A percentile compares a stretch with the other conserved stretches of the same genome.
Conservation (phyloP, 2,329 filamentous ascomycete species). For the Epichloe sibirici region DNA sequence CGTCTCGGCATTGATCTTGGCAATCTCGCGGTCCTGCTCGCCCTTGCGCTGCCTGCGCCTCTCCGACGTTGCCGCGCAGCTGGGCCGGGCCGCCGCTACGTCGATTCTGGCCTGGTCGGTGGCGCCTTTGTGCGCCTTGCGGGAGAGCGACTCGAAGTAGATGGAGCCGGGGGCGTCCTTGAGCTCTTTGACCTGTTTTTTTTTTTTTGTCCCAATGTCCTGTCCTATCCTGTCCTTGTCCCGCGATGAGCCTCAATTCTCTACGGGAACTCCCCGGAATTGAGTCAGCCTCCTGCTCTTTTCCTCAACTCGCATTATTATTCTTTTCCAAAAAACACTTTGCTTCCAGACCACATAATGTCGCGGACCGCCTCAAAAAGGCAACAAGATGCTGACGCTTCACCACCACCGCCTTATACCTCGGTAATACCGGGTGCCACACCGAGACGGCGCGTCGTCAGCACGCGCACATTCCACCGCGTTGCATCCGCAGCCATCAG, state of each 20-base stretch:
- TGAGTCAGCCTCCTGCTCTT: no score
- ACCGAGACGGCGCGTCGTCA: not conserved
- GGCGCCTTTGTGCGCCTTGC: conserved; percentile 76
- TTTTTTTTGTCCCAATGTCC: no score
- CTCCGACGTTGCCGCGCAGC: conserved; percentile 58
- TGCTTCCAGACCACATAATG: not conserved
- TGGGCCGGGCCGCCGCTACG: conserved; percentile 51
- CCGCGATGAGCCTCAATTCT: no score
- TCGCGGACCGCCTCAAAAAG: not conserved
- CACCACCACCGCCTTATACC: conserved; percentile 2
- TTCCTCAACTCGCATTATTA: no score
- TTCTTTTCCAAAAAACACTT: no score
- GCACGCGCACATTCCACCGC: not conserved
- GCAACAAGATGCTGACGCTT: not conserved
- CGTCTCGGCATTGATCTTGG: conserved; percentile 78
- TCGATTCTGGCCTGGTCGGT: conserved; percentile 65
- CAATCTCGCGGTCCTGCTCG: conserved; percentile 72
- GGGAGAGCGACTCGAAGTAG: conserved; percentile 71
- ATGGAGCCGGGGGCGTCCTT: conserved; percentile 71
- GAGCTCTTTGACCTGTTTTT: conserved; percentile 54
- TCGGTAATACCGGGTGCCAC: not conserved
- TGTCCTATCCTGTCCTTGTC: no score
- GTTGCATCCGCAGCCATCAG: not conserved
- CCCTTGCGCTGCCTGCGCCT: conserved; percentile 65
- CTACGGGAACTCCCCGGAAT: no score